These are phyloP conservation scores for Monilinia fructicola DNA, from an alignment of 2,329 filamentous ascomycete species.

Conservation along the genomic window DNA sequence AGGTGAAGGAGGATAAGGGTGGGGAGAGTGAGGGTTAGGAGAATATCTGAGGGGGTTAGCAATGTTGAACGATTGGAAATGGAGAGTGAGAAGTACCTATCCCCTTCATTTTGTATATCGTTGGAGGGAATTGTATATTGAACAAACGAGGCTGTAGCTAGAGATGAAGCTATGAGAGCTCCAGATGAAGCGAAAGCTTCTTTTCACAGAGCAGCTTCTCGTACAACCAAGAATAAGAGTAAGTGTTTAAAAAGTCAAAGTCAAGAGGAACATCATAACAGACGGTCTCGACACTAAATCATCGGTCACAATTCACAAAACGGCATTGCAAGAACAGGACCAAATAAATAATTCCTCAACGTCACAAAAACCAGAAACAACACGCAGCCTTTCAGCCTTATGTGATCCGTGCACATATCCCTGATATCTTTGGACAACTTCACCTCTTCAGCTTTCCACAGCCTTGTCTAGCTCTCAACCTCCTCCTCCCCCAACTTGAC, in stretches of 20 bases:
- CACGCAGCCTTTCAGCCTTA: slow-evolving; percentile 18
- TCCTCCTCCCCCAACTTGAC: slow-evolving; percentile 4
- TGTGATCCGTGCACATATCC: neutral
- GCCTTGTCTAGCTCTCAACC: slow-evolving; percentile 21
- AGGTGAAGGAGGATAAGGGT: slow-evolving; percentile 67
- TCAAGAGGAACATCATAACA: neutral
- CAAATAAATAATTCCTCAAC: neutral
- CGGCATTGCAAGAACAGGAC: neutral
- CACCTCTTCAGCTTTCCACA: slow-evolving; percentile 15
- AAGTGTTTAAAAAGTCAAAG: neutral
- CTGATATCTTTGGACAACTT: slow-evolving; percentile 19
- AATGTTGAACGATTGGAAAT: neutral
- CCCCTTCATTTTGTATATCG: slow-evolving; percentile 32
- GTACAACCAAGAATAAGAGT: neutral
- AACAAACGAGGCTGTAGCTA: neutral
- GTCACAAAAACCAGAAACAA: neutral
- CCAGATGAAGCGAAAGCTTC: slow-evolving; percentile 6
- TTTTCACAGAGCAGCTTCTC: neutral
- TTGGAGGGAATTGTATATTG: neutral
- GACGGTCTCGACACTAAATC: slow-evolving; percentile 1
- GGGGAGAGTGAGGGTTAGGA: slow-evolving; percentile 59
- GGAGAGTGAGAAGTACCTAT: slow-evolving; percentile 29
- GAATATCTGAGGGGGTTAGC: slow-evolving; percentile 43
- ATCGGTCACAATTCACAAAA: neutral
- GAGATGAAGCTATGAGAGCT: slow-evolving; percentile 1